These are phyloP conservation scores for Mycothermus thermophilus DNA, from an alignment of 495 filamentous ascomycete species.

Conservation along the genomic window DNA sequence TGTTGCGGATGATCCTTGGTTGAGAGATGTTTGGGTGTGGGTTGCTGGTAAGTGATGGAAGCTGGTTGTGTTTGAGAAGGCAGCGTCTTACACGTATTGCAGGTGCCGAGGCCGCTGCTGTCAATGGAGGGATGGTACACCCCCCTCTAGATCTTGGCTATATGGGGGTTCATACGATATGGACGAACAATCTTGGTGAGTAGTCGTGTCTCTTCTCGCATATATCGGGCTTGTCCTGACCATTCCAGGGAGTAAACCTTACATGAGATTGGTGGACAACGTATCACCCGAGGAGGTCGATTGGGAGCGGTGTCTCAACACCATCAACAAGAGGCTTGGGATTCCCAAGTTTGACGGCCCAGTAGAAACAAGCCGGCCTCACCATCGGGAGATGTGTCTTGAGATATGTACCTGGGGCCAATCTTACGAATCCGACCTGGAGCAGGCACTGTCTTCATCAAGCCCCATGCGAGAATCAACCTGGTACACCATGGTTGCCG, in stretches of 20 bases:
- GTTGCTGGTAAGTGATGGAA: slow-evolving; percentile 40
- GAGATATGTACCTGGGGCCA: slow-evolving; percentile 62
- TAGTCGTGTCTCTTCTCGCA: slow-evolving; percentile 4
- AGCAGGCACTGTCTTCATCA: slow-evolving; percentile 30
- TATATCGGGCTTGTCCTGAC: neutral
- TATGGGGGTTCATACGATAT: slow-evolving; percentile 66
- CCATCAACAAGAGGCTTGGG: slow-evolving; percentile 29
- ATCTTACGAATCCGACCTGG: slow-evolving; percentile 40
- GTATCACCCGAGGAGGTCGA: slow-evolving; percentile 25
- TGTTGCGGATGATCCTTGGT: slow-evolving; percentile 54
- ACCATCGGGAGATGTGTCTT: slow-evolving; percentile 67
- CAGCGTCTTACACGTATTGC: slow-evolving; percentile 4
- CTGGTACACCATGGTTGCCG: slow-evolving; percentile 70
- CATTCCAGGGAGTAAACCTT: slow-evolving; percentile 20
- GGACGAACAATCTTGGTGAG: slow-evolving; percentile 61
- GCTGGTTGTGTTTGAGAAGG: neutral
- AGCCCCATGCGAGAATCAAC: slow-evolving; percentile 46
- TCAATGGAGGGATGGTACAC: slow-evolving; percentile 58
- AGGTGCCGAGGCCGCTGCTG: slow-evolving; percentile 53
- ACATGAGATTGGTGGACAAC: slow-evolving; percentile 29
- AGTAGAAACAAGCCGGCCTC: slow-evolving; percentile 46
- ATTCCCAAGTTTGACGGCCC: slow-evolving; percentile 29
- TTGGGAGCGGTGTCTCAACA: slow-evolving; percentile 38
- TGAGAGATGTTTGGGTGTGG: slow-evolving; percentile 69
- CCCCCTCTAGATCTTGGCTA: slow-evolving; percentile 69